These are phyloP conservation scores for Peterozyma toletana DNA, from an alignment of 805 yeast species.

Conservation along the genomic window DNA sequence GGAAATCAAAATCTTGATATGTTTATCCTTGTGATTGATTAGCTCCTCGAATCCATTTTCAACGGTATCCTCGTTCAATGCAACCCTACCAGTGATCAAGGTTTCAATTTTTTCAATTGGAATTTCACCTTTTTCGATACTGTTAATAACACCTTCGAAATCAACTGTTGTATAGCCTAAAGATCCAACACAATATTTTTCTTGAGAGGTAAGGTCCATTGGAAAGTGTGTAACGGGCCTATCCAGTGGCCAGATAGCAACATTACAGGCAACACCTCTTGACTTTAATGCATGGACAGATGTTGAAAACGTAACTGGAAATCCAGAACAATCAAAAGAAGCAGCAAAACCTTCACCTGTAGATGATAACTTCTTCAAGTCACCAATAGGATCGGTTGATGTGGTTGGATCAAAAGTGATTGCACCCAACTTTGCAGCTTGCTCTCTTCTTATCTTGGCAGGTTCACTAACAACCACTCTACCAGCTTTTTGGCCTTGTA, in stretches of 20 bases:
- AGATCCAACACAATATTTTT: conserved; percentile 51
- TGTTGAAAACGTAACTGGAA: conserved; percentile 44
- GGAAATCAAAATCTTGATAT: conserved; percentile 46
- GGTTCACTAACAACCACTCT: conserved; percentile 55
- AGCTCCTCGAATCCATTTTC: conserved; percentile 47
- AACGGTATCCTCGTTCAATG: conserved; percentile 38
- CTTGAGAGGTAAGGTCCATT: conserved; percentile 48
- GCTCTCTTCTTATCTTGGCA: conserved; percentile 52
- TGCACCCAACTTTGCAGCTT: conserved; percentile 44
- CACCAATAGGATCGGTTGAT: conserved; percentile 25
- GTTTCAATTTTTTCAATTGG: conserved; percentile 32
- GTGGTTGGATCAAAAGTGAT: conserved; percentile 41
- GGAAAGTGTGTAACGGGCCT: conserved; percentile 42
- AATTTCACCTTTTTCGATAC: conserved; percentile 40
- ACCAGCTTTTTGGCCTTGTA: conserved; percentile 41
- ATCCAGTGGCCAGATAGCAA: conserved; percentile 55
- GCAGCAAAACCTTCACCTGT: conserved; percentile 39
- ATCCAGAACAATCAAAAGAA: conserved; percentile 49
- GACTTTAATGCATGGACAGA: conserved; percentile 42
- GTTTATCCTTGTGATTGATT: conserved; percentile 43
- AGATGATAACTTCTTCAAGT: conserved; percentile 29
- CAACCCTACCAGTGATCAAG: conserved; percentile 48
- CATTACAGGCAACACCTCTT: conserved; percentile 53
- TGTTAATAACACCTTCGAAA: conserved; percentile 47
- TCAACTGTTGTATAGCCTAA: conserved; percentile 54